Percentiles rank a stretch among this genome's conserved stretches.
Conservation (phyloP, 768 basidiomycete species). For the Neoboletus magnificus region DNA sequence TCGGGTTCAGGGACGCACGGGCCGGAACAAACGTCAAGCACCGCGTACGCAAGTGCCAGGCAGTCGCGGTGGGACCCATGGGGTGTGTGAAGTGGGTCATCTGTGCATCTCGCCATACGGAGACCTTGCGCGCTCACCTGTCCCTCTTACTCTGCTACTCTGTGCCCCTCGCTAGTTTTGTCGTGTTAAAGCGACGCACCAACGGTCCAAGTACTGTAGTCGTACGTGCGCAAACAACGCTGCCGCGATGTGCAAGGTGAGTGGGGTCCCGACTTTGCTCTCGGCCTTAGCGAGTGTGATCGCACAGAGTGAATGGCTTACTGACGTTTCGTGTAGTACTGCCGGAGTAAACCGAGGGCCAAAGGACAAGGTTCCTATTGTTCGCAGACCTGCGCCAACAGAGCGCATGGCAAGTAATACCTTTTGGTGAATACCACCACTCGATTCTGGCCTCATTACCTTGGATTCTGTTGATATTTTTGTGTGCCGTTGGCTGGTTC, state of each 20-base stretch:
- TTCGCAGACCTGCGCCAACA: constrained; percentile 26
- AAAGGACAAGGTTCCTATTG: constrained; percentile 20
- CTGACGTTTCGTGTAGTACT: constrained; percentile 16
- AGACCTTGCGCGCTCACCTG: not conserved
- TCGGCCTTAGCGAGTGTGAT: not conserved
- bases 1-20: not conserved
- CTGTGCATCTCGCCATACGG: not conserved
- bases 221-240: constrained; percentile 55
- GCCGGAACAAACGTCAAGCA: constrained; percentile 5
- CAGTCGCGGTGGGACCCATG: constrained; percentile 1
- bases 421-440: not conserved
- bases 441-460: not conserved
- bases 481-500: constrained; percentile 4
- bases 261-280: not conserved
- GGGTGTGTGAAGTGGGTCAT: constrained; percentile 24
- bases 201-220: constrained; percentile 56
- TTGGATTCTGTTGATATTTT: not conserved
- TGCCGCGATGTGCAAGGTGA: constrained; percentile 24
- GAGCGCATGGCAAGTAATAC: constrained; percentile 12
- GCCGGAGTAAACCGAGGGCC: constrained; percentile 17
- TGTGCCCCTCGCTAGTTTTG: constrained; percentile 42
- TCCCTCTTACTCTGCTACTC: too few relatives aligned
- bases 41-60: constrained; percentile 8
- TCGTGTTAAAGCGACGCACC: constrained; percentile 54
- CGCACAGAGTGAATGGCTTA: not conserved